phyloP scores from a whole-genome alignment of 108 stramenopile genomes.

The Cyclotella distinguenda region DNA sequence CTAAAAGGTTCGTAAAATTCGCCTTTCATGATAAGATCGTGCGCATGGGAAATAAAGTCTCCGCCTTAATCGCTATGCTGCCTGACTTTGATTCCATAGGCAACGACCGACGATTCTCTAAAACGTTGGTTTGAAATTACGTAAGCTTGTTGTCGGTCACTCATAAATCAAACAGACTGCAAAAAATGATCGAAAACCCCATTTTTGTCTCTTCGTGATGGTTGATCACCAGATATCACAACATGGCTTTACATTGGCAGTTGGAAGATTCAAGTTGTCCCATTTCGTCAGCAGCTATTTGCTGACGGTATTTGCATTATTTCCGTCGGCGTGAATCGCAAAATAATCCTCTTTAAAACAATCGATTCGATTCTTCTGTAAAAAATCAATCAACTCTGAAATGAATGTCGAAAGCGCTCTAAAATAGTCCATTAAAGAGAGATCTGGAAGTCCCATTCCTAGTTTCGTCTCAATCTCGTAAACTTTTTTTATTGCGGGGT shows the following conservation, averaged over 20 bases:
- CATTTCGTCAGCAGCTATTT: too few species aligned
- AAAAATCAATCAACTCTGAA: constrained; percentile 37
- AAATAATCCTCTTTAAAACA: constrained; percentile 38
- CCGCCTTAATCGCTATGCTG: not conserved
- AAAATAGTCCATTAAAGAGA: too few species aligned
- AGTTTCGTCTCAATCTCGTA: not conserved
- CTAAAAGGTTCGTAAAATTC: constrained; percentile 59
- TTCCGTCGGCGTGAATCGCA: not conserved
- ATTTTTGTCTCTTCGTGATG: too few species aligned
- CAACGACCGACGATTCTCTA: not conserved
- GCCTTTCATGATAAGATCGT: constrained; percentile 63
- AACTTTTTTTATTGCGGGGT: not conserved
- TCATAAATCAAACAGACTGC: not conserved
- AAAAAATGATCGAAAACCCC: not conserved
- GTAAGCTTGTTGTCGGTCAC: not conserved
- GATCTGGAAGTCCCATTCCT: too few species aligned
- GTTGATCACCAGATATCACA: too few species aligned
- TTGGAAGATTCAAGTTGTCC: too few species aligned
- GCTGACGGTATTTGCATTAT: too few species aligned
- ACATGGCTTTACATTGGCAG: too few species aligned
- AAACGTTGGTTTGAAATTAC: not conserved
- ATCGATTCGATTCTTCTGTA: constrained; percentile 30
- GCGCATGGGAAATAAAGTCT: constrained; percentile 47
- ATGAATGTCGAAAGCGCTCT: constrained; percentile 20
- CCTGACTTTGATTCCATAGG: not conserved